Evolutionary conservation across 2,329 filamentous ascomycete genomes (phyloP).

Genomic region (Sporothrix pallida): DNA sequence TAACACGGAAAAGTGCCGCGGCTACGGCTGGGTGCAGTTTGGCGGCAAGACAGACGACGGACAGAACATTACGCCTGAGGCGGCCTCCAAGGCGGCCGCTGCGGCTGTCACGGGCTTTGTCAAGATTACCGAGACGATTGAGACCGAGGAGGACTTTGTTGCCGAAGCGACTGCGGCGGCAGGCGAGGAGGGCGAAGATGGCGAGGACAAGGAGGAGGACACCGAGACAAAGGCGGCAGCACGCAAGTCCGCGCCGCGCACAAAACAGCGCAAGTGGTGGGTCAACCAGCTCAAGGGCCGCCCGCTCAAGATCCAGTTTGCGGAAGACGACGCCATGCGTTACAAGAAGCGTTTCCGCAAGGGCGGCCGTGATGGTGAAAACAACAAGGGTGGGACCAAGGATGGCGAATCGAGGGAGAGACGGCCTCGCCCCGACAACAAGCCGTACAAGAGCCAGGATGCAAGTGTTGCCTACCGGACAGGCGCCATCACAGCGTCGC

Average conservation of each 20-base stretch:
- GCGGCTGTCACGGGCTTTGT: slow-evolving; percentile 82
- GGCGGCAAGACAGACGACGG: slow-evolving; percentile 47
- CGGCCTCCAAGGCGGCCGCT: slow-evolving; percentile 73
- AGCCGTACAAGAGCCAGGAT: slow-evolving; percentile 52
- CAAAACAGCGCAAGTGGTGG: slow-evolving; percentile 75
- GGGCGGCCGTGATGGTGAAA: slow-evolving; percentile 52
- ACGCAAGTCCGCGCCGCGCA: slow-evolving; percentile 51
- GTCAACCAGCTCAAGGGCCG: slow-evolving; percentile 84
- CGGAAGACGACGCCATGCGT: slow-evolving; percentile 84
- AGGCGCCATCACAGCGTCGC: slow-evolving; percentile 76
- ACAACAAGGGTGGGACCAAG: slow-evolving; percentile 15
- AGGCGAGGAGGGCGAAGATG: slow-evolving; percentile 45
- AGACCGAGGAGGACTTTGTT: slow-evolving; percentile 67
- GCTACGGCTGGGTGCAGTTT: slow-evolving; percentile 94
- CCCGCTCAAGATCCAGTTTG: slow-evolving; percentile 85
- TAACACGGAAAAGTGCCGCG: slow-evolving; percentile 89
- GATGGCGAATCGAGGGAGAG: slow-evolving; percentile 36
- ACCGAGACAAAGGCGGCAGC: slow-evolving; percentile 48
- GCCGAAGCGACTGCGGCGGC: slow-evolving; percentile 53
- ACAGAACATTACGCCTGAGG: slow-evolving; percentile 31
- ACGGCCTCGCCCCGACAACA: slow-evolving; percentile 26
- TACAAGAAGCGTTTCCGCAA: slow-evolving; percentile 96
- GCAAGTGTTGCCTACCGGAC: slow-evolving; percentile 68
- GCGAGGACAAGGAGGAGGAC: slow-evolving; percentile 36
- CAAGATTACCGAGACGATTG: slow-evolving; percentile 68